A percentile compares a stretch with the other conserved stretches of the same genome.
These are phyloP conservation scores for Lepidium didymum DNA, from an alignment of 345 rosid species.

Conservation along the genomic window DNA sequence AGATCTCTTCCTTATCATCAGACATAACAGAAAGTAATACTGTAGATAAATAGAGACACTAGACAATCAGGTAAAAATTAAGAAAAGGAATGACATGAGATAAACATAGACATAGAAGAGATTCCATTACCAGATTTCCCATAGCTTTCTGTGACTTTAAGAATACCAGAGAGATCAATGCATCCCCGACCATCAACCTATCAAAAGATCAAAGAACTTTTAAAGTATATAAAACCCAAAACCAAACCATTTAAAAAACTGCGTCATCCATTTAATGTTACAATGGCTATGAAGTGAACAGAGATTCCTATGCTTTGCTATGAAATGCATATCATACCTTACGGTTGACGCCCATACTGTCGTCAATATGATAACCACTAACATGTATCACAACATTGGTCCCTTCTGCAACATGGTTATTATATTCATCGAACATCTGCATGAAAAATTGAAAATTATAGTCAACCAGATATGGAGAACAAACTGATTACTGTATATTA, in stretches of 20 bases:
- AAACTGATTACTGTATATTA: not conserved
- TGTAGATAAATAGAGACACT: slow-evolving; percentile 22
- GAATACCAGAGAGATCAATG: slow-evolving; percentile 46
- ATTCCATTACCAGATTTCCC: slow-evolving; percentile 40
- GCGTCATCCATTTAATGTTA: not conserved
- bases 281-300: not conserved
- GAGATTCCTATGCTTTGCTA: not conserved
- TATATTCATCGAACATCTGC: slow-evolving; percentile 51
- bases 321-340: slow-evolving; percentile 31
- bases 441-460: slow-evolving; percentile 1
- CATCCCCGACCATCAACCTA: slow-evolving; percentile 53
- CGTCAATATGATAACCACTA: slow-evolving; percentile 42
- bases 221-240: not conserved
- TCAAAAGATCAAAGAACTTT: not conserved
- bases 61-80: not conserved
- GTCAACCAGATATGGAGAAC: not conserved
- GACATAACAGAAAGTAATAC: slow-evolving; percentile 37
- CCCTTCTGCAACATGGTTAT: slow-evolving; percentile 43
- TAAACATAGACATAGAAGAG: not conserved
- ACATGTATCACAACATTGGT: slow-evolving; percentile 33
- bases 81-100: not conserved
- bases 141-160: slow-evolving; percentile 53
- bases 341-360: slow-evolving; percentile 24
- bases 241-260: not conserved
- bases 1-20: slow-evolving; percentile 23